Conservation (phyloP, 768 basidiomycete species). For the Thelephora aurantiotincta region DNA sequence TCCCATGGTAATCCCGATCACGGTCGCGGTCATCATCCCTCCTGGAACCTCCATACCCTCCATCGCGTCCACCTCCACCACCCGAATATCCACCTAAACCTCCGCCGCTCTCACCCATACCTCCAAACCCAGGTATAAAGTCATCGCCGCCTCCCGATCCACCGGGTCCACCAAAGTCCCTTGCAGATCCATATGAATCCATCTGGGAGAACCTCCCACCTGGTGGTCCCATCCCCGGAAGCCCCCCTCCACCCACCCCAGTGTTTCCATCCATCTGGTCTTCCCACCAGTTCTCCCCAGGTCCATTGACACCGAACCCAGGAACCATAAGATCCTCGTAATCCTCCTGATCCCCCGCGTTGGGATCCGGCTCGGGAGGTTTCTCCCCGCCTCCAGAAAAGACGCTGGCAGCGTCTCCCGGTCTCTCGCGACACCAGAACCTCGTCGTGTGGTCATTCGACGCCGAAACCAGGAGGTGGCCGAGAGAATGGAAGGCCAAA, state of each 20-base stretch:
- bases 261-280: constrained; percentile 27
- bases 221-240: constrained; percentile 7
- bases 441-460: constrained; percentile 98
- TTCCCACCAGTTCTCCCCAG: constrained; percentile 26
- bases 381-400: constrained; percentile 77
- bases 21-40: background rate
- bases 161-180: constrained; percentile 12
- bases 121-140: constrained; percentile 52
- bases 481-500: constrained; percentile 88
- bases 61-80: constrained; percentile 1
- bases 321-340: constrained; percentile 66
- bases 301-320: constrained; percentile 38
- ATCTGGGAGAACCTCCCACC: constrained; percentile 7
- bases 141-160: constrained; percentile 28
- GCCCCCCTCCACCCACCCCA: constrained; percentile 12
- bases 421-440: constrained; percentile 94
- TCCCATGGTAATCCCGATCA: constrained; percentile 11
- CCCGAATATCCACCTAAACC: background rate
- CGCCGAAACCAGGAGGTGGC: constrained; percentile 84
- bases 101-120: constrained; percentile 12
- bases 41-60: constrained; percentile 4
- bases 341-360: constrained; percentile 36
- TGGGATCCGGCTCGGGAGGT: constrained; percentile 54
- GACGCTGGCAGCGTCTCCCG: constrained; percentile 66
- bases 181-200: constrained; percentile 10